Evolutionary conservation across 2,329 filamentous ascomycete genomes (phyloP).

Genomic region (Botryotinia calthae): DNA sequence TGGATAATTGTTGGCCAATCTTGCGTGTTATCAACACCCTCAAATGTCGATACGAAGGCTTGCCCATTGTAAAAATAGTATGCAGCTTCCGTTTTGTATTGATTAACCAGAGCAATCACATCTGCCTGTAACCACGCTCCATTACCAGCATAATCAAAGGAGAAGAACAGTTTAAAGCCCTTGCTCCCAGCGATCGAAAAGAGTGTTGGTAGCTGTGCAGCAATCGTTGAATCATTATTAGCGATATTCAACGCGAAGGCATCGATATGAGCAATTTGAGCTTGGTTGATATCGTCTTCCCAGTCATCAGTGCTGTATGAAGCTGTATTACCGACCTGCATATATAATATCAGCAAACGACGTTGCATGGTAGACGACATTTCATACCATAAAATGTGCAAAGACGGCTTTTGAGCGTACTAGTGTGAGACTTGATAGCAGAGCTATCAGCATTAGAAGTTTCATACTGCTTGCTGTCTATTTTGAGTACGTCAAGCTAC

Average conservation of each 20-base stretch:
- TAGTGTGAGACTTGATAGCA: background rate
- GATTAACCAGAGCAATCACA: background rate
- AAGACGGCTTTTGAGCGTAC: background rate
- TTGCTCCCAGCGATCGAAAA: background rate
- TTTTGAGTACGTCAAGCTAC: background rate
- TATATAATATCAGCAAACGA: background rate
- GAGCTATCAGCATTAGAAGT: background rate
- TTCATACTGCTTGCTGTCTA: background rate
- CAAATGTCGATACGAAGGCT: background rate
- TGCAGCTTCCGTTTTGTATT: background rate
- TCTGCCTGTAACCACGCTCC: background rate
- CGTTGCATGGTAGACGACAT: background rate
- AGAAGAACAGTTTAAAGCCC: background rate
- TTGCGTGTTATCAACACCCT: background rate
- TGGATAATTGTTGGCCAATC: background rate
- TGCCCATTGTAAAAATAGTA: background rate
- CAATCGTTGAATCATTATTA: background rate
- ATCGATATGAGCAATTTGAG: background rate
- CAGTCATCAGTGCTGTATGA: constrained; percentile 1
- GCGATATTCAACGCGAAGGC: background rate
- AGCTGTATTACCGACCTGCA: background rate
- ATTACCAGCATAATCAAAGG: background rate
- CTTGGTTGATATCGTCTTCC: constrained; percentile 1
- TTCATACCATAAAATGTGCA: background rate
- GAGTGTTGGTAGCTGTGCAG: background rate